These are phyloP conservation scores for Vitis rupestris DNA, from an alignment of 164 flowering plant genomes.

Conservation along the genomic window DNA sequence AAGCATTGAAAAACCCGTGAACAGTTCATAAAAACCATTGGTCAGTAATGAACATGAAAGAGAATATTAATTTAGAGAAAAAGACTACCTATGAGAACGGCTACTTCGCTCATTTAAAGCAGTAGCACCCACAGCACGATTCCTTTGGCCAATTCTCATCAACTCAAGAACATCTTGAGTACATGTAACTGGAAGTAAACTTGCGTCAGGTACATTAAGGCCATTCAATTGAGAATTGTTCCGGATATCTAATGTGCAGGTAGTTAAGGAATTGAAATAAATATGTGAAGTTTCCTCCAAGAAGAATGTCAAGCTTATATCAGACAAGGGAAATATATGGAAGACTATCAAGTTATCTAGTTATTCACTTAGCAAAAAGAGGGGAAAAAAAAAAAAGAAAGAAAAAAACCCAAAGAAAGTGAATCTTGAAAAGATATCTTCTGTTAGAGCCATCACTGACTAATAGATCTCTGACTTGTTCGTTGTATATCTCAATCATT, in stretches of 20 bases:
- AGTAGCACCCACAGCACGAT: conserved; percentile 94
- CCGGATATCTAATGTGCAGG: conserved; percentile 71
- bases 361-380: no score
- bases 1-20: background rate
- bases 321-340: background rate
- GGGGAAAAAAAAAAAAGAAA: no score
- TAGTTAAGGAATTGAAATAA: conserved; percentile 37
- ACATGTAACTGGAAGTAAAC: conserved; percentile 60
- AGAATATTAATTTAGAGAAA: conserved; percentile 1
- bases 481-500: conserved; percentile 95
- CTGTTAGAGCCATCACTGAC: conserved; percentile 66
- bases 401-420: background rate
- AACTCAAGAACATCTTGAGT: conserved; percentile 77
- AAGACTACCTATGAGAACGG: conserved; percentile 84
- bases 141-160: conserved; percentile 76
- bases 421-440: conserved; percentile 72
- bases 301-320: background rate
- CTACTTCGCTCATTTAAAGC: conserved; percentile 91
- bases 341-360: background rate
- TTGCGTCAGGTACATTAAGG: conserved; percentile 90
- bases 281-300: background rate
- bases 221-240: conserved; percentile 79
- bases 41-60: background rate
- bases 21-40: background rate
- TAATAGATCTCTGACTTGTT: conserved; percentile 88